Conservation (phyloP, 1,284 basidiomycete species). For the Cryptococcus wingfieldii region DNA sequence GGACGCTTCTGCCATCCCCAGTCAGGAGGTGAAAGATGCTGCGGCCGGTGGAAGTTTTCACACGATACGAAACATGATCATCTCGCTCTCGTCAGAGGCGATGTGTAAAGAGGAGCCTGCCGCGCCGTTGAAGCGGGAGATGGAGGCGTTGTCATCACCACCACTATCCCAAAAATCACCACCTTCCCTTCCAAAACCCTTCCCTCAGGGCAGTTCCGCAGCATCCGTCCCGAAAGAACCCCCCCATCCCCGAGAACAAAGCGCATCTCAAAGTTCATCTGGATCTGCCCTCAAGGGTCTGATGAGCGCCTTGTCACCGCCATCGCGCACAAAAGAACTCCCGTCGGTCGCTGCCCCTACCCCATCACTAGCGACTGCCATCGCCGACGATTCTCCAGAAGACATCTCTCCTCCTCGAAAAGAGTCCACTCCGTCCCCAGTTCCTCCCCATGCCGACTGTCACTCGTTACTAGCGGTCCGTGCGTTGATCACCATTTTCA, state of each 20-base stretch:
- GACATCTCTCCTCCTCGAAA: neutral
- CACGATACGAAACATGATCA: conserved; percentile 40
- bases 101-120: conserved; percentile 28
- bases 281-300: conserved; percentile 28
- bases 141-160: no score
- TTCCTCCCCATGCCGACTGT: conserved; percentile 31
- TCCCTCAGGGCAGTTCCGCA: neutral
- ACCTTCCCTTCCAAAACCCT: no score
- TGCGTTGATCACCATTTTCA: conserved; percentile 52
- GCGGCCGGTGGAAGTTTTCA: conserved; percentile 40
- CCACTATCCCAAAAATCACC: neutral
- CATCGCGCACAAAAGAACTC: conserved; percentile 21
- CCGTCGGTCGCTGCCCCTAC: conserved; percentile 1
- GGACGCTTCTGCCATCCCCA: conserved; percentile 28
- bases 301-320: conserved; percentile 36
- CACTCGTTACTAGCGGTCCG: conserved; percentile 46
- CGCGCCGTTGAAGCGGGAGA: neutral
- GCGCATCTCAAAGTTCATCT: conserved; percentile 5
- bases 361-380: conserved; percentile 7
- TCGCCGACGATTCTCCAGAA: conserved; percentile 5
- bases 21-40: conserved; percentile 24
- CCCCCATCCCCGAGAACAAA: neutral
- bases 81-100: conserved; percentile 38
- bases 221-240: neutral
- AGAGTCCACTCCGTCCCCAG: neutral